These are phyloP conservation scores for Vickermania ingenoplastis DNA, from an alignment of 208 protist species.

Conservation along the genomic window DNA sequence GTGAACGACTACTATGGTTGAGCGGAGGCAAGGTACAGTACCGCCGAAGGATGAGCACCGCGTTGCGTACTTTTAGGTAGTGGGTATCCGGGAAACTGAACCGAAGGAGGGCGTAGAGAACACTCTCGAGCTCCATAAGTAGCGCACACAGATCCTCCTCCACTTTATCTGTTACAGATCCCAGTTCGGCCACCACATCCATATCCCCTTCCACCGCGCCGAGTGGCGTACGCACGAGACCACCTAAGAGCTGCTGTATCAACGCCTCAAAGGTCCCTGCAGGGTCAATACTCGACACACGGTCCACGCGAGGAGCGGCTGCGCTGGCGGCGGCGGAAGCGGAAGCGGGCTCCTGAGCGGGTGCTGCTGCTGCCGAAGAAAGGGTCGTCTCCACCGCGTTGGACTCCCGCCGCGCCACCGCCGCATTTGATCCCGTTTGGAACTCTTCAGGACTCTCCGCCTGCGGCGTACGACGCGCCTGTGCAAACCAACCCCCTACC, in stretches of 20 bases:
- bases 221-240: not conserved
- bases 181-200: too few relatives aligned
- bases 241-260: not conserved
- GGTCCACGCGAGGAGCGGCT: not conserved
- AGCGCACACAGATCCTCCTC: not conserved
- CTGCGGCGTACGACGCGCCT: not conserved
- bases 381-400: not conserved
- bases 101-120: not conserved
- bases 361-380: not conserved
- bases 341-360: not conserved
- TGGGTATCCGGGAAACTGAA: not conserved
- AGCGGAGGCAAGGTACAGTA: not conserved
- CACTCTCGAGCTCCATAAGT: not conserved
- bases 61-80: not conserved
- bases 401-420: not conserved
- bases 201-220: not conserved
- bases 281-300: not conserved
- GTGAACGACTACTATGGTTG: not conserved
- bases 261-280: not conserved
- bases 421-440: not conserved
- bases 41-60: not conserved
- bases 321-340: not conserved
- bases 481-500: not conserved
- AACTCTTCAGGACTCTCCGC: not conserved
- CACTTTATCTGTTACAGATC: too few relatives aligned